phyloP scores from a whole-genome alignment of 2,329 filamentous ascomycete genomes.

The Periconia macrospinosa region DNA sequence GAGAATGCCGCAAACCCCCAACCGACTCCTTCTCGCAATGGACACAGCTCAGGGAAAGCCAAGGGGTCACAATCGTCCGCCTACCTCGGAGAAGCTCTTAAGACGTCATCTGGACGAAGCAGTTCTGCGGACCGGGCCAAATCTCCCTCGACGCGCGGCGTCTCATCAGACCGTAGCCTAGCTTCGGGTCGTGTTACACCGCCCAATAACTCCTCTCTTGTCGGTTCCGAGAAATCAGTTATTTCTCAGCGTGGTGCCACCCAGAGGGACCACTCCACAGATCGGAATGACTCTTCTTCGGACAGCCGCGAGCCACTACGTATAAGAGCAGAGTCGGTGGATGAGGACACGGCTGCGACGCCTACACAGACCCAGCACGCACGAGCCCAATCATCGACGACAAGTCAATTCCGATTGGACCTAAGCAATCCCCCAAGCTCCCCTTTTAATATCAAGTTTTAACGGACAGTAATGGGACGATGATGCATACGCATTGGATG shows the following conservation, averaged over 20 bases:
- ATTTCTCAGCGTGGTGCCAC: slow-evolving; percentile 20
- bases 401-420: slow-evolving; percentile 35
- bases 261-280: slow-evolving; percentile 31
- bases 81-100: slow-evolving; percentile 25
- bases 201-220: slow-evolving; percentile 22
- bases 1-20: slow-evolving; percentile 19
- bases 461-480: slow-evolving; percentile 15
- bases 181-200: slow-evolving; percentile 33
- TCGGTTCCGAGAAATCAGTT: slow-evolving; percentile 27
- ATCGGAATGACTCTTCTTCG: slow-evolving; percentile 32
- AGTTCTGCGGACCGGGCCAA: slow-evolving; percentile 35
- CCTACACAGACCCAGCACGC: slow-evolving; percentile 38
- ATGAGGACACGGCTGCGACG: slow-evolving; percentile 35
- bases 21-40: slow-evolving; percentile 26
- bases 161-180: slow-evolving; percentile 34
- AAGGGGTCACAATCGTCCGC: slow-evolving; percentile 31
- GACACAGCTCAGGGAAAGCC: slow-evolving; percentile 25
- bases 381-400: slow-evolving; percentile 30
- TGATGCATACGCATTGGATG: slow-evolving; percentile 20
- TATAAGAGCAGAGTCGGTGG: slow-evolving; percentile 20
- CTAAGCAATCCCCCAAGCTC: slow-evolving; percentile 40
- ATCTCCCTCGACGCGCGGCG: slow-evolving; percentile 27
- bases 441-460: slow-evolving; percentile 43
- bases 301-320: slow-evolving; percentile 33
- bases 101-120: slow-evolving; percentile 30